These are phyloP conservation scores for Tribonema minus DNA, from an alignment of 108 stramenopile genomes.

Conservation along the genomic window DNA sequence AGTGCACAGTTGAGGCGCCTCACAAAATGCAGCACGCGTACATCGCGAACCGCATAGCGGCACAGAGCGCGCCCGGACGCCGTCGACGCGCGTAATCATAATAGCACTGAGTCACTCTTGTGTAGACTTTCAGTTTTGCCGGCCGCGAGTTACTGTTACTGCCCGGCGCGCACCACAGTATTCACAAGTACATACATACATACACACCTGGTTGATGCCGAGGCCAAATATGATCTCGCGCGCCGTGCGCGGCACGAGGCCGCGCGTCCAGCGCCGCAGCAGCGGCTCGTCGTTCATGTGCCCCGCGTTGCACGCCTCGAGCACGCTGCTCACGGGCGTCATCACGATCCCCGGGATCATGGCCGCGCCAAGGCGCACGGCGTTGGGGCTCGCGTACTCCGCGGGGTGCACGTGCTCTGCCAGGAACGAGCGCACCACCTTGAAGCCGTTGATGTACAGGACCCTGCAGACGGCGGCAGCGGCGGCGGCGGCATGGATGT, in stretches of 20 bases:
- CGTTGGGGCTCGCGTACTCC: slow-evolving; percentile 37
- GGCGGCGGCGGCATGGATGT: too few relatives aligned
- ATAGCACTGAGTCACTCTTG: too few relatives aligned
- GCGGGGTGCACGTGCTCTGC: slow-evolving; percentile 48
- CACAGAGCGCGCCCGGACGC: too few relatives aligned
- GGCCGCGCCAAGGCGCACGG: slow-evolving; percentile 46
- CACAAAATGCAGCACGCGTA: too few relatives aligned
- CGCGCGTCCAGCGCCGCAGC: slow-evolving; percentile 45
- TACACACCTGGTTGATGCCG: slow-evolving; percentile 66
- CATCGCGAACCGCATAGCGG: too few relatives aligned
- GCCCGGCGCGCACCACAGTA: too few relatives aligned
- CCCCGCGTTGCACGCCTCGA: slow-evolving; percentile 73
- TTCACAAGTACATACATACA: too few relatives aligned
- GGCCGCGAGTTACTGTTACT: too few relatives aligned
- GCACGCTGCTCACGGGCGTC: slow-evolving; percentile 66
- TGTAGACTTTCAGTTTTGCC: too few relatives aligned
- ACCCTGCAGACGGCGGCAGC: too few relatives aligned
- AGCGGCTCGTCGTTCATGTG: slow-evolving; percentile 64
- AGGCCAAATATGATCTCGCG: slow-evolving; percentile 72
- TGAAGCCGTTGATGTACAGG: slow-evolving; percentile 70
- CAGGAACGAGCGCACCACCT: slow-evolving; percentile 55
- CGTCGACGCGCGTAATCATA: too few relatives aligned
- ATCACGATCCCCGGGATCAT: slow-evolving; percentile 68
- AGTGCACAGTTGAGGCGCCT: too few relatives aligned
- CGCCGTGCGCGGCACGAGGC: slow-evolving; percentile 60